phyloP scores from a whole-genome alignment of 345 rosid genomes.

The Salix koriyanagi region DNA sequence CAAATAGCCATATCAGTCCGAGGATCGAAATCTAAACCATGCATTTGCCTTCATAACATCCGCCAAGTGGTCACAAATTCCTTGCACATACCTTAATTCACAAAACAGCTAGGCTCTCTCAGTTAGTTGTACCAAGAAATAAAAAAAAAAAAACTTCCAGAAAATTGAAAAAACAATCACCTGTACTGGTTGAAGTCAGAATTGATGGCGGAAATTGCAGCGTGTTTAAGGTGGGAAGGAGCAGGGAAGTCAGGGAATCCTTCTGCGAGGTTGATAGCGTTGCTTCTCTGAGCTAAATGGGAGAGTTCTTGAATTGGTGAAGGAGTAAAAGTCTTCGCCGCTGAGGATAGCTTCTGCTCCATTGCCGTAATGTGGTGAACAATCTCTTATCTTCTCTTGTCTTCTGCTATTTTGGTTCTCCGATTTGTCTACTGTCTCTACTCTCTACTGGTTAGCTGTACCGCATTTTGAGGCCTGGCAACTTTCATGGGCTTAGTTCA shows the following conservation, averaged over 20 bases:
- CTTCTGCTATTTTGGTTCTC: background rate
- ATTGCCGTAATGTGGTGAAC: background rate
- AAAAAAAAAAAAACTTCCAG: background rate
- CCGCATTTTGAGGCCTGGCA: too few relatives aligned
- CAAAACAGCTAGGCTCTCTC: background rate
- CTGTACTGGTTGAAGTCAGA: slow-evolving; percentile 62
- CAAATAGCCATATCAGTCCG: slow-evolving; percentile 49
- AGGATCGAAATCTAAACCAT: slow-evolving; percentile 47
- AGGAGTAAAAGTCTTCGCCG: slow-evolving; percentile 41
- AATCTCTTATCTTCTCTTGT: background rate
- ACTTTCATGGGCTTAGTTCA: too few relatives aligned
- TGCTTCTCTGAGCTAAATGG: slow-evolving; percentile 44
- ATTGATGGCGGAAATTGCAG: slow-evolving; percentile 57
- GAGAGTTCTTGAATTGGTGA: slow-evolving; percentile 57
- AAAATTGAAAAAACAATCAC: slow-evolving; percentile 7
- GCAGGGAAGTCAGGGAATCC: slow-evolving; percentile 71
- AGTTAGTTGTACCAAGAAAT: background rate
- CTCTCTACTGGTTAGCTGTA: background rate
- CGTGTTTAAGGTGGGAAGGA: slow-evolving; percentile 38
- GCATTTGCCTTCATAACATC: slow-evolving; percentile 28
- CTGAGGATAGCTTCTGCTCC: slow-evolving; percentile 43
- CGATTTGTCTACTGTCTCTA: too few relatives aligned
- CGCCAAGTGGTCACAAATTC: slow-evolving; percentile 50
- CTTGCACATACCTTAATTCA: slow-evolving; percentile 53
- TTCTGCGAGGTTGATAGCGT: slow-evolving; percentile 57